These are phyloP conservation scores for Arthroderma sp. DNA, from an alignment of 2,329 filamentous ascomycete species.

Conservation along the genomic window DNA sequence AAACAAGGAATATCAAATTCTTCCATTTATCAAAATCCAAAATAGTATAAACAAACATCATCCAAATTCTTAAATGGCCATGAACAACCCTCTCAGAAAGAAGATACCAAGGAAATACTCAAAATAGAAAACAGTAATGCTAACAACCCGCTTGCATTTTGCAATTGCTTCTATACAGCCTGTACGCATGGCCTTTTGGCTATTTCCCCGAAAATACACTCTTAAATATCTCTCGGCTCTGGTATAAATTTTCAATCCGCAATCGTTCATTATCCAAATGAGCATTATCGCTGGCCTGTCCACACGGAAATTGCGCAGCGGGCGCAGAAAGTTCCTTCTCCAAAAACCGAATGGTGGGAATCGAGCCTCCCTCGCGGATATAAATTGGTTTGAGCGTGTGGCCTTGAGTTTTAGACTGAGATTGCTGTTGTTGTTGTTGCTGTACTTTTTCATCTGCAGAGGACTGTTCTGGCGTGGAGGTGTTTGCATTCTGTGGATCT, in stretches of 20 bases:
- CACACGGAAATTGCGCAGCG: slow-evolving; percentile 84
- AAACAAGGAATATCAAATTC: too few species aligned
- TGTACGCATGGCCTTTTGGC: too few species aligned
- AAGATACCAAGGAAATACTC: too few species aligned
- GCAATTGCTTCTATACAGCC: too few species aligned
- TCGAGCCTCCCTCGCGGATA: slow-evolving; percentile 89
- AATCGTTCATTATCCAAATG: slow-evolving; percentile 95
- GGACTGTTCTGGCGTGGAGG: background rate
- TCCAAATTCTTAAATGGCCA: too few species aligned
- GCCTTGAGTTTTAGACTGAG: background rate
- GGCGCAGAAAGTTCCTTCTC: slow-evolving; percentile 89
- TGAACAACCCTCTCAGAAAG: too few species aligned
- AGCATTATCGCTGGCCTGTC: slow-evolving; percentile 84
- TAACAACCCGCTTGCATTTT: too few species aligned
- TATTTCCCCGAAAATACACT: slow-evolving; percentile 61
- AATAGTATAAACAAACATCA: too few species aligned
- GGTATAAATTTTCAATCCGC: slow-evolving; percentile 72
- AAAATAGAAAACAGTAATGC: too few species aligned
- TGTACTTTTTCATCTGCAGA: slow-evolving; percentile 6
- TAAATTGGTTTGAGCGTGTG: slow-evolving; percentile 51
- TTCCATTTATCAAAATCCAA: too few species aligned
- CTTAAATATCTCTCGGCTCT: slow-evolving; percentile 82
- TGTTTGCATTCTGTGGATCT: too few species aligned
- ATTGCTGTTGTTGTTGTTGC: slow-evolving; percentile 6
- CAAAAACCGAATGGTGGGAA: slow-evolving; percentile 83